These are phyloP conservation scores for Emmonsia crescens DNA, from an alignment of 2,329 filamentous ascomycete species.

Conservation along the genomic window DNA sequence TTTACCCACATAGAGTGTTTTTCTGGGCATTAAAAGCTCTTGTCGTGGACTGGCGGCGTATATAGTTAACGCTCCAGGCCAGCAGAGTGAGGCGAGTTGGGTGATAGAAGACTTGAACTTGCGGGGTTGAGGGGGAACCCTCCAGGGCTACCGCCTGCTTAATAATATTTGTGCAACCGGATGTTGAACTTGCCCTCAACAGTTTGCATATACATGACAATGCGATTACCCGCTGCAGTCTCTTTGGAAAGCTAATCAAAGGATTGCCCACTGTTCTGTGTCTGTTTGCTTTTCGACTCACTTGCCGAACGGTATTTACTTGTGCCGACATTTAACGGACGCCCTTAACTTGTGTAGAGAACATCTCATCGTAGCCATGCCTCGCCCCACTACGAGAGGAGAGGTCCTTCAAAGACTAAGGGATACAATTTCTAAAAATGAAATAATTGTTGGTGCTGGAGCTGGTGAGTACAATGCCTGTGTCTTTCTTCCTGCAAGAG, in stretches of 20 bases:
- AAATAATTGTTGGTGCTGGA: slow-evolving; percentile 56
- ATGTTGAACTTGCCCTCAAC: neutral
- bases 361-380: slow-evolving; percentile 34
- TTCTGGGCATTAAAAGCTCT: neutral
- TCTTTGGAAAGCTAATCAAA: neutral
- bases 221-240: neutral
- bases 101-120: neutral
- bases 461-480: slow-evolving; percentile 35
- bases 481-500: neutral
- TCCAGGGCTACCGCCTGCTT: neutral
- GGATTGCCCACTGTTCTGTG: neutral
- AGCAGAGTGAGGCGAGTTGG: neutral
- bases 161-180: slow-evolving; percentile 1
- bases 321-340: neutral
- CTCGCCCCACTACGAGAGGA: slow-evolving; percentile 46
- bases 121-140: slow-evolving; percentile 1
- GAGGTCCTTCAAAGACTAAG: slow-evolving; percentile 47
- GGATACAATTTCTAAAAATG: slow-evolving; percentile 43
- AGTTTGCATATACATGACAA: neutral
- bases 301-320: neutral
- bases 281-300: neutral
- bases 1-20: neutral
- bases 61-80: neutral
- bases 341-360: neutral
- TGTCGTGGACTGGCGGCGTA: neutral